A percentile compares a stretch with the other conserved stretches of the same genome.
Evolutionary conservation across 2,329 filamentous ascomycete species (phyloP).

Genomic region (Cylindrodendrum hubeiense): DNA sequence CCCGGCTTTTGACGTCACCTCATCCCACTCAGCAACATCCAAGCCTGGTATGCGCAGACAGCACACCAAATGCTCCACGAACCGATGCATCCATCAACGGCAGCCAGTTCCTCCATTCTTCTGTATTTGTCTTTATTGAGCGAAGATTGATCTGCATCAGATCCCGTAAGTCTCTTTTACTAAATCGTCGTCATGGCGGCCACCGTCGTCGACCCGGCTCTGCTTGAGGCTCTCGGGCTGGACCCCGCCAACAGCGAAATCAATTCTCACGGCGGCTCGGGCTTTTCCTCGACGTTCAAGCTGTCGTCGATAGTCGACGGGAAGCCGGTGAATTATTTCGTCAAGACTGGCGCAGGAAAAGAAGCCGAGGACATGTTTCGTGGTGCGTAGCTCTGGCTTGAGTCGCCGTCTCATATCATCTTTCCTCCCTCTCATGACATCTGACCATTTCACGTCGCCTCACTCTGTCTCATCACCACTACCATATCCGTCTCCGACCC

Average conservation of each 20-base stretch:
- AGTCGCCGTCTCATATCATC: constrained; percentile 35
- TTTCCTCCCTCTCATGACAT: background rate
- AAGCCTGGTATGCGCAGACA: constrained; percentile 1
- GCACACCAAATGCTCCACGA: constrained; percentile 5
- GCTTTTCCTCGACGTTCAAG: constrained; percentile 77
- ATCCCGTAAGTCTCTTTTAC: constrained; percentile 3
- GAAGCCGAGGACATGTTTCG: constrained; percentile 77
- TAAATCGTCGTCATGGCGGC: constrained; percentile 51
- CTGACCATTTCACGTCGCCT: constrained; percentile 10
- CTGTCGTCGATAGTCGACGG: constrained; percentile 61
- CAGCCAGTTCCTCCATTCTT: background rate
- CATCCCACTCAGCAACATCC: constrained; percentile 32
- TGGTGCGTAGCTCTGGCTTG: constrained; percentile 57
- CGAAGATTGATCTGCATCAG: background rate
- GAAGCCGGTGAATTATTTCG: constrained; percentile 70
- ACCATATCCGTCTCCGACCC: background rate
- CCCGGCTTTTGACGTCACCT: constrained; percentile 43
- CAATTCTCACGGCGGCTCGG: constrained; percentile 72
- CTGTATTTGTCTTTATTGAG: background rate
- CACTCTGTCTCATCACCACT: background rate
- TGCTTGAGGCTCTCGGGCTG: constrained; percentile 71
- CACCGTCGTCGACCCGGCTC: constrained; percentile 74
- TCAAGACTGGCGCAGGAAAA: constrained; percentile 75
- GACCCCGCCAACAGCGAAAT: constrained; percentile 67
- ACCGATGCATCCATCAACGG: background rate